These are phyloP conservation scores for Stemphylium vesicarium DNA, from an alignment of 2,329 filamentous ascomycete genomes.

Conservation along the genomic window DNA sequence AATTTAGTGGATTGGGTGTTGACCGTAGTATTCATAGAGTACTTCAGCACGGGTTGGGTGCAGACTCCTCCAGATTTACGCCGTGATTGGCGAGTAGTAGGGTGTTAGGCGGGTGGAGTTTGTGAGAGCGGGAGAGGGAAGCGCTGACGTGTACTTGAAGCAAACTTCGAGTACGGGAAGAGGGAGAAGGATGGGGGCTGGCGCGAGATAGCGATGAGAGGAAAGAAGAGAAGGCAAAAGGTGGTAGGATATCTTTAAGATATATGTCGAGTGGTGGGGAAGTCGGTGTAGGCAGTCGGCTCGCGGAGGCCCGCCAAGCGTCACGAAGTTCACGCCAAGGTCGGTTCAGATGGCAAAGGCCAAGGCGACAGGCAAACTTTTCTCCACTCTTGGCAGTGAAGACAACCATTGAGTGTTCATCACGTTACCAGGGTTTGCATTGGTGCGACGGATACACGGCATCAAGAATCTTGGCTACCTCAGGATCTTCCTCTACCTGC, in stretches of 20 bases:
- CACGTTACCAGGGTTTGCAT: not conserved
- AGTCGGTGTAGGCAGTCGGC: slow-evolving; percentile 2
- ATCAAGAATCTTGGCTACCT: slow-evolving; percentile 7
- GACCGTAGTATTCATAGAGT: slow-evolving; percentile 27
- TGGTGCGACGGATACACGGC: slow-evolving; percentile 5
- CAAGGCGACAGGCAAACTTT: slow-evolving; percentile 1
- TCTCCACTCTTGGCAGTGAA: slow-evolving; percentile 8
- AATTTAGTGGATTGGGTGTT: slow-evolving; percentile 26
- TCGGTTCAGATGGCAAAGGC: slow-evolving; percentile 1
- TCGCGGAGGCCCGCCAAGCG: slow-evolving; percentile 7
- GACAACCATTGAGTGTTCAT: slow-evolving; percentile 6
- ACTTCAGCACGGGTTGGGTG: slow-evolving; percentile 37
- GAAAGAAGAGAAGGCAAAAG: not conserved
- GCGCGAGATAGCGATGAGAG: not conserved
- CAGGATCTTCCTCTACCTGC: slow-evolving; percentile 1
- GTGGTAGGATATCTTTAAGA: not conserved
- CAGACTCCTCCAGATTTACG: slow-evolving; percentile 37
- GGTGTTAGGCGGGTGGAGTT: not conserved
- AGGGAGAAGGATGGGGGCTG: not conserved
- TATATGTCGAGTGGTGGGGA: not conserved
- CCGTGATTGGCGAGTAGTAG: slow-evolving; percentile 32
- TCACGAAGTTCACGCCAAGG: slow-evolving; percentile 2
- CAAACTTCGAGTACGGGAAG: not conserved
- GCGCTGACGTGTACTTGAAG: not conserved
- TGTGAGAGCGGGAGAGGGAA: not conserved